These are phyloP conservation scores for Trichoderma semiorbis DNA, from an alignment of 2,329 filamentous ascomycete species.

Conservation along the genomic window DNA sequence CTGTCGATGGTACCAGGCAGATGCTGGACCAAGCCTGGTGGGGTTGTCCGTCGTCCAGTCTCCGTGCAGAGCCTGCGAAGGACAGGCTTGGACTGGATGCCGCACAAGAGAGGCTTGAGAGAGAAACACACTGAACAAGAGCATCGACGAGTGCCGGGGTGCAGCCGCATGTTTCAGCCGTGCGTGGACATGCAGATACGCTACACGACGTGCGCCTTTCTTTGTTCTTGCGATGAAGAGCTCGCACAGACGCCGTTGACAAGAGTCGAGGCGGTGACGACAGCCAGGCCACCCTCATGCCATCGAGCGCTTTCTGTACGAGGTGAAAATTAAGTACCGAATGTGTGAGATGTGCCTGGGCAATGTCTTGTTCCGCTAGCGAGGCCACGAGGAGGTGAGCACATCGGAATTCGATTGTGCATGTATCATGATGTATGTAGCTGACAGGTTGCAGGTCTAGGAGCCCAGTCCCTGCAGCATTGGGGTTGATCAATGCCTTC, in stretches of 20 bases:
- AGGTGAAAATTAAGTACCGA: background rate
- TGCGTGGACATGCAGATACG: slow-evolving; percentile 12
- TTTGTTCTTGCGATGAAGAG: slow-evolving; percentile 6
- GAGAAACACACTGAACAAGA: background rate
- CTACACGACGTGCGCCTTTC: slow-evolving; percentile 11
- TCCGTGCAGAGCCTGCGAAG: background rate
- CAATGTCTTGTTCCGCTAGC: background rate
- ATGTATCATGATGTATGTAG: background rate
- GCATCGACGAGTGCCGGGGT: slow-evolving; percentile 15
- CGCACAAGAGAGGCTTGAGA: background rate
- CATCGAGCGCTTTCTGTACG: background rate
- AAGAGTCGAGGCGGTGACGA: background rate
- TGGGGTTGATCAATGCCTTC: background rate
- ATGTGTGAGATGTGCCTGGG: background rate
- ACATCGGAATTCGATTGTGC: background rate
- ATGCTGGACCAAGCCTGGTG: background rate
- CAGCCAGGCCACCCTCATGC: background rate
- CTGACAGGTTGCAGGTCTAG: background rate
- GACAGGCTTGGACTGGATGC: background rate
- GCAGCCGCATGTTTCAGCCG: slow-evolving; percentile 19
- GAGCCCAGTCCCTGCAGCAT: background rate
- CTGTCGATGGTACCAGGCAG: background rate
- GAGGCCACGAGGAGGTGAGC: background rate
- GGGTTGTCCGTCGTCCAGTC: background rate
- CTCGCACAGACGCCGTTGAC: background rate